Base-by-base conservation (phyloP, 2,329 filamentous ascomycete species). In the Fusarium secorum region DNA sequence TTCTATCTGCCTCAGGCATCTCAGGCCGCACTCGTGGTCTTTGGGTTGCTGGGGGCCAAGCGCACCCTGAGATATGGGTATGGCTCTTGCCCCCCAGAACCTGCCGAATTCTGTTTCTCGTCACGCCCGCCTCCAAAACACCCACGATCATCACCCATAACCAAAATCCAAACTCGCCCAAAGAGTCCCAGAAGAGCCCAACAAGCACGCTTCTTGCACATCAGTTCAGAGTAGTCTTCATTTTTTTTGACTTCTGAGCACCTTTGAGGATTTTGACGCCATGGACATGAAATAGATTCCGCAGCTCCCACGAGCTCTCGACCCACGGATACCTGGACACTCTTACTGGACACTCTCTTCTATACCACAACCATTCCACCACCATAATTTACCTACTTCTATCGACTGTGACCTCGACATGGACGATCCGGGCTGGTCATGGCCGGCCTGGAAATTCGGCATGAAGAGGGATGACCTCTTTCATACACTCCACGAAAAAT, bases 401-500 rank as follows among this genome's bases (percentile, higher is more conserved):
- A 64, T 65, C 72, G 68, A 74, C 68, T 88, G 89, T 87, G 87
- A 89, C 79, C 68, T 75, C 75, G 74, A 74, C 66, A 89, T 89
- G 87, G 86, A 89, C 79, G 87, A 88, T 60, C 83, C 82, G 35
- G 82, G 79, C 71, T 82, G 79, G 76, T 81, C 83, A 73, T 89
- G 87, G 87, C 87, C 87, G 45, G 84, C 85, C 74, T 89, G 87
- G 87, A 89, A 89, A 78, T 89, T 89, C 81, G 87, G 86, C 75
- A 84, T 89, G 84, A 88, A 87, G 83, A 84, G 84, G 76, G 84
- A 85, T 61, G 87, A 88, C 74, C 85, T 89, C 78, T 85, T 85
- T 76, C 86, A 85, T 57, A 86, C 84, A 56, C 84, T 89, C 17
- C 86, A 89, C 74, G 85, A 88, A 70, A 84, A 86, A 76, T 89